Conservation (phyloP, 805 yeast genomes). For the Hagleromyces aurorensis region DNA sequence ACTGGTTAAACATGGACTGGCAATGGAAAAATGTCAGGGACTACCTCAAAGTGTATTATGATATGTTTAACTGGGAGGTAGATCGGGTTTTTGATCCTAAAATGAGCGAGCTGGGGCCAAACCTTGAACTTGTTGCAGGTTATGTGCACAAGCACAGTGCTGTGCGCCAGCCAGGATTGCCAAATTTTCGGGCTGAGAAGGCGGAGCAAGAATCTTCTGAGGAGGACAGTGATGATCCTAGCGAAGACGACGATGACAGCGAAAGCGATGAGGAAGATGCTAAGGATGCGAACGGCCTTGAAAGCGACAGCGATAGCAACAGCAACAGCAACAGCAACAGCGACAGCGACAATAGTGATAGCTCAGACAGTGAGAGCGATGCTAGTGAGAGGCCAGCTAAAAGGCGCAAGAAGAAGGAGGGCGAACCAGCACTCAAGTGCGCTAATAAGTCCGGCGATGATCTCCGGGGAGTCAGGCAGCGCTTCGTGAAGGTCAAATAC, state of each 20-base stretch:
- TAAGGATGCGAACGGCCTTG: constrained; percentile 1
- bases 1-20: no score
- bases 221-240: constrained; percentile 3
- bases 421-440: constrained; percentile 6
- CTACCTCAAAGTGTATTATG: no score
- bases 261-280: constrained; percentile 11
- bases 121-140: background rate
- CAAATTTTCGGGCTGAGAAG: no score
- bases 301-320: background rate
- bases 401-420: constrained; percentile 3
- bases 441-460: constrained; percentile 5
- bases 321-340: constrained; percentile 1
- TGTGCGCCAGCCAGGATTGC: no score
- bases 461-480: constrained; percentile 1
- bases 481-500: no score
- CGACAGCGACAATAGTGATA: constrained; percentile 4
- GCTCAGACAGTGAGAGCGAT: constrained; percentile 4
- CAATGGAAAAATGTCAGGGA: no score
- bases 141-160: background rate
- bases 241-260: constrained; percentile 6
- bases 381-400: constrained; percentile 4
- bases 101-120: constrained; percentile 1
- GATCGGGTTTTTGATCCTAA: no score
- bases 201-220: constrained; percentile 1
- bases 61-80: no score